Base-by-base conservation (phyloP, 371 early-diverging fungal species). In the Globomyces sp. region DNA sequence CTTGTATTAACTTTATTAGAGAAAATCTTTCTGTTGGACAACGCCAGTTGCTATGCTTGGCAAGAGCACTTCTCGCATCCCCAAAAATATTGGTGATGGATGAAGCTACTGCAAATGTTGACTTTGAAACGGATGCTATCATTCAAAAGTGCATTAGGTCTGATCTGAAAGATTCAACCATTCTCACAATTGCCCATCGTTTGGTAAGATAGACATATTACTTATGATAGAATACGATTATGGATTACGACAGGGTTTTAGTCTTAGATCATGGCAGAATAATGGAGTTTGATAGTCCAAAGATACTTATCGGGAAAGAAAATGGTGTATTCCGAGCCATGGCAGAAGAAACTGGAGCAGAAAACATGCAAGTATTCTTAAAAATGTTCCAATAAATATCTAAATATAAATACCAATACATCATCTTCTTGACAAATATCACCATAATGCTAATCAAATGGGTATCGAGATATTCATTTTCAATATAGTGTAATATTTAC, bases 21-120 rank as follows among this genome's bases (percentile, higher is more conserved):
- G 84, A 82, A 68, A 91, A 90, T 66, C 85, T 95, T 72, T 90
- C 90, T 11, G 88, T 93, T 49, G 96, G 97, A 1, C 92, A 94
- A 69, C 70, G 77, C 13, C 86, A 85, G 61, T 70, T 84, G 65
- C 63, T 85, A 42, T 72, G 79, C 41, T 59, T 85, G 13, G 68
- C 80, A 9, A 66, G 83, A 43, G 76, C 79, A 4, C 43, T 80
- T 34, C 57, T 80, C 8, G 58, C 57, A 10, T 63, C 70, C 43
- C 66, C 69, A 53, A 75, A 75, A 42, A 78, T 90, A 42, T 70
- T 89, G 24, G 43, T 85, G 2, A 78, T 86, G 80, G 86, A 86
- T 57, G 85, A 86, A 64, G 76, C 68, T 46, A 86, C 82, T 37
- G 77, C 89, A 24, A 85, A 58, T 68, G 79, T 88, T 8, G 89